Percentiles rank a stretch among this genome's conserved stretches.
Conservation (phyloP, 1,284 basidiomycete species). For the Melampsora allii-populina region DNA sequence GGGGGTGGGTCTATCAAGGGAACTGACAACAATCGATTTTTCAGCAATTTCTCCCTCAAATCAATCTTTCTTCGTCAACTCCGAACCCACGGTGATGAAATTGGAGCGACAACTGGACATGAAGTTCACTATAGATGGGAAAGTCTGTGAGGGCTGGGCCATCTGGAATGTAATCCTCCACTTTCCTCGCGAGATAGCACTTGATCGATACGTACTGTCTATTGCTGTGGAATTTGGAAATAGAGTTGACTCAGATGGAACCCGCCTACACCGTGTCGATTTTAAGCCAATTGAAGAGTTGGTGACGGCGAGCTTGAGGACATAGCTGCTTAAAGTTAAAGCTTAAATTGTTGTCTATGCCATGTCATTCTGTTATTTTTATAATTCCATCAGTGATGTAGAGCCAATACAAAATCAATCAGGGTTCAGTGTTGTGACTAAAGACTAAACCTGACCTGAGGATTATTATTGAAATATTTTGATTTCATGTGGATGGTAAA, state of each 20-base stretch:
- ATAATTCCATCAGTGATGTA: too few species aligned
- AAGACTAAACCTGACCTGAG: too few species aligned
- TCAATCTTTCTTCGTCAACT: not conserved
- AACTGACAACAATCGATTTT: slow-evolving; percentile 17
- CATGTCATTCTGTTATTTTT: too few species aligned
- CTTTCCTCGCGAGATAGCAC: not conserved
- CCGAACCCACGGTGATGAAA: not conserved
- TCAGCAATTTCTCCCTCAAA: not conserved
- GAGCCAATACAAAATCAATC: too few species aligned
- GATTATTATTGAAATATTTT: too few species aligned
- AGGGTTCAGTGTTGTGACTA: too few species aligned
- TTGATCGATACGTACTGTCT: not conserved
- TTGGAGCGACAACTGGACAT: not conserved
- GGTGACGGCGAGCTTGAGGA: too few species aligned
- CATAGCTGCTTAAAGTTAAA: too few species aligned
- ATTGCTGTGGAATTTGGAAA: not conserved
- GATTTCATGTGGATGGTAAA: too few species aligned
- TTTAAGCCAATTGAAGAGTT: not conserved
- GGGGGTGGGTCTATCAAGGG: slow-evolving; percentile 18
- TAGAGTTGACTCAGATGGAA: not conserved
- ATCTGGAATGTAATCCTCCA: not conserved
- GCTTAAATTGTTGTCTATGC: too few species aligned
- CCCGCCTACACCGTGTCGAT: not conserved
- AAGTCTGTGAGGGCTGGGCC: not conserved
- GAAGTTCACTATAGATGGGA: not conserved